These are phyloP conservation scores for Candida vaughaniae DNA, from an alignment of 805 yeast genomes.

Conservation along the genomic window DNA sequence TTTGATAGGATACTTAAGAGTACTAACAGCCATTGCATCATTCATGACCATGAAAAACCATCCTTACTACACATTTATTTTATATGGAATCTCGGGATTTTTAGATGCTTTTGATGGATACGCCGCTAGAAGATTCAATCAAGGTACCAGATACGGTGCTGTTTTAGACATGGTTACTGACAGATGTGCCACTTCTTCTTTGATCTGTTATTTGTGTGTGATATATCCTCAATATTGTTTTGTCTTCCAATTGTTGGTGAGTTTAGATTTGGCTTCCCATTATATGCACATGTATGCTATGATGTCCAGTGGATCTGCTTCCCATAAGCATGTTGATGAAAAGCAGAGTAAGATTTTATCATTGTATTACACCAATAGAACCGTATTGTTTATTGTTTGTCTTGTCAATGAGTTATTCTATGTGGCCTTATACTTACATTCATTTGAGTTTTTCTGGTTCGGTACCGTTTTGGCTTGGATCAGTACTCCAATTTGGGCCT, in stretches of 20 bases:
- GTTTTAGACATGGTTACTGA: slow-evolving; percentile 99
- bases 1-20: slow-evolving; percentile 85
- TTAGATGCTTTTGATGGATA: slow-evolving; percentile 96
- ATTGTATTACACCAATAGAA: slow-evolving; percentile 83
- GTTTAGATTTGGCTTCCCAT: slow-evolving; percentile 87
- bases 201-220: slow-evolving; percentile 80
- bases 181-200: slow-evolving; percentile 93
- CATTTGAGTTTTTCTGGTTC: slow-evolving; percentile 60
- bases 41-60: slow-evolving; percentile 79
- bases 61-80: slow-evolving; percentile 72
- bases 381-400: slow-evolving; percentile 83
- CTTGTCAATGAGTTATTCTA: slow-evolving; percentile 92
- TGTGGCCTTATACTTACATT: slow-evolving; percentile 79
- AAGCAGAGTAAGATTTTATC: slow-evolving; percentile 70
- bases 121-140: slow-evolving; percentile 87
- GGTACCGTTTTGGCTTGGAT: slow-evolving; percentile 58
- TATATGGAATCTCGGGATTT: slow-evolving; percentile 85
- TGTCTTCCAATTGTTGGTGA: slow-evolving; percentile 78
- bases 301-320: slow-evolving; percentile 69
- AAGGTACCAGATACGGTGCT: slow-evolving; percentile 91
- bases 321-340: slow-evolving; percentile 81
- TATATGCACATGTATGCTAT: slow-evolving; percentile 99
- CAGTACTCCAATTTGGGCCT: slow-evolving; percentile 82
- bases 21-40: slow-evolving; percentile 77
- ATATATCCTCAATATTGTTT: slow-evolving; percentile 70